Evolutionary conservation across 805 yeast species (phyloP), one percentile per base, ranked within the genome.

Genomic region (Zygosaccharomyces pseudorouxii): DNA sequence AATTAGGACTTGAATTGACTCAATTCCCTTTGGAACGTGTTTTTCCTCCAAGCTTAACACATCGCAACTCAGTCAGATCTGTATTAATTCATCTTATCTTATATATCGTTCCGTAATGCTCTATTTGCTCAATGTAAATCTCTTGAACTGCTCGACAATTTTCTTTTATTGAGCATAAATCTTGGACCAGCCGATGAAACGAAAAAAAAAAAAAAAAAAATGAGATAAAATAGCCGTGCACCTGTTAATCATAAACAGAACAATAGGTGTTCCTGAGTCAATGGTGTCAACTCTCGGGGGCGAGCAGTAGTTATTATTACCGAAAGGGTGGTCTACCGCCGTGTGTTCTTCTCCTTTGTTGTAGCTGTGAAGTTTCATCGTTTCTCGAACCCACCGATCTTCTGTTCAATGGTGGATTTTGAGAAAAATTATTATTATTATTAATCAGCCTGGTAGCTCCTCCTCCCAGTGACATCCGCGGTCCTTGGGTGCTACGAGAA

Each of bases 251-350:
- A n/a, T 3, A 16, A 30, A 12, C 16, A 7, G 14, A 14, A 33
- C 16, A 30, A 14, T 30, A 12, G 11, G 30, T 12, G n/a, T 18
- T 10, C 18, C 5, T 14, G 18, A 14, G 37, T 2, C 9, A 33
- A 33, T 33, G 20, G 37, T 11, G 20, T 33, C 37, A 33, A 33
- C 9, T 14, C 3, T 4, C 7, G 20, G 4, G 35, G 3, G 20
- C 11, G 10, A 14, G 14, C 3, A 33, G 20, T 6, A 33, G 8
- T 2, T 8, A 14, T 33, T 4, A 5, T 52, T 44, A 60, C 42
- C 64, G 55, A 47, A 61, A 61, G 1, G 65, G 65, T 1, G 67
- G 65, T 44, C 68, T 56, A 12, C 42, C 48, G 12, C 42, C 29
- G 8, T 38, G 3, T 23, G 43, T 27, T 20, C 28, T 41, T 38